phyloP scores from a whole-genome alignment of 768 basidiomycete species.

The Mycena vitilis region DNA sequence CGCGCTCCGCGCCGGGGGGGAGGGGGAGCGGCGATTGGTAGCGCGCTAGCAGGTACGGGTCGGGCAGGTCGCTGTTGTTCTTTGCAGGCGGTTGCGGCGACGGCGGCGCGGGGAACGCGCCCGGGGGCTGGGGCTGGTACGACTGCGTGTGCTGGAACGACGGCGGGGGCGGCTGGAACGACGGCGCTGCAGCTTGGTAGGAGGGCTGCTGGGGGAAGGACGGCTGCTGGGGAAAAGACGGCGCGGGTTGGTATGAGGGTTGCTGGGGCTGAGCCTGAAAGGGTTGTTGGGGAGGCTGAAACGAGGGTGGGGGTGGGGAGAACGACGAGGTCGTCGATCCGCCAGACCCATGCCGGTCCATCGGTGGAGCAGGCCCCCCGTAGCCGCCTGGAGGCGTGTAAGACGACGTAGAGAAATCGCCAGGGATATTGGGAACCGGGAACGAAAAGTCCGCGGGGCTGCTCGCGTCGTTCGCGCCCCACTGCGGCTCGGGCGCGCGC shows the following conservation, averaged over 20 bases:
- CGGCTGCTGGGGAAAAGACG: constrained; percentile 34
- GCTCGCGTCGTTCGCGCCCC: constrained; percentile 30
- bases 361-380: neutral
- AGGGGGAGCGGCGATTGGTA: constrained; percentile 68
- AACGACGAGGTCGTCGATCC: constrained; percentile 22
- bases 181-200: constrained; percentile 34
- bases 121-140: constrained; percentile 19
- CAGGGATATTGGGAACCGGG: constrained; percentile 43
- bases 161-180: constrained; percentile 29
- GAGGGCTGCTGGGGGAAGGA: too few relatives aligned
- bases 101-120: too few relatives aligned
- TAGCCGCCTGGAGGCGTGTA: constrained; percentile 26
- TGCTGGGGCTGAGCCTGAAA: constrained; percentile 28
- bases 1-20: constrained; percentile 51
- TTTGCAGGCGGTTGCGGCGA: constrained; percentile 40
- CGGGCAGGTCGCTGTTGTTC: constrained; percentile 45
- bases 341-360: constrained; percentile 26
- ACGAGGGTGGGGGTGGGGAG: constrained; percentile 22
- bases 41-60: constrained; percentile 57
- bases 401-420: constrained; percentile 23
- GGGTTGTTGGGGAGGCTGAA: constrained; percentile 34
- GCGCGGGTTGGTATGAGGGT: constrained; percentile 25
- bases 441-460: constrained; percentile 42
- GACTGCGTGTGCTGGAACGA: constrained; percentile 28
- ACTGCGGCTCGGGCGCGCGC: constrained; percentile 21